A percentile compares a stretch with the other conserved stretches of the same genome.
phyloP scores from a whole-genome alignment of 805 yeast genomes.

The Brettanomyces anomalus region DNA sequence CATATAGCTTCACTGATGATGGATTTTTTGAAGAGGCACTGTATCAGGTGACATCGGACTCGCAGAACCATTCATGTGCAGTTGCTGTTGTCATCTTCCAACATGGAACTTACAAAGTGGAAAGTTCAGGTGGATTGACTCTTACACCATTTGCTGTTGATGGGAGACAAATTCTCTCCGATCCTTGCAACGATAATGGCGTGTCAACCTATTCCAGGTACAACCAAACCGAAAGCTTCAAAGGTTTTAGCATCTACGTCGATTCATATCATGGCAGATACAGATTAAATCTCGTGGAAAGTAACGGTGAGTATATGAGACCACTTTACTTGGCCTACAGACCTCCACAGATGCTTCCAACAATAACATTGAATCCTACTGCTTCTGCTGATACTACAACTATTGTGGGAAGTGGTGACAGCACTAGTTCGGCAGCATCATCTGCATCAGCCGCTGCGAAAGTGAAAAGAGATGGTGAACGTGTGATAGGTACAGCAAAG shows the following conservation, averaged over 20 bases:
- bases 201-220: constrained; percentile 63
- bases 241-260: constrained; percentile 47
- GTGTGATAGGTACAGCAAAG: constrained; percentile 8
- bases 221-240: constrained; percentile 53
- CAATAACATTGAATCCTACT: constrained; percentile 84
- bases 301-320: constrained; percentile 71
- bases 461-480: constrained; percentile 7
- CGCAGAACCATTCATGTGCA: constrained; percentile 74
- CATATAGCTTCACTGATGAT: constrained; percentile 87
- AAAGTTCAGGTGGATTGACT: constrained; percentile 55
- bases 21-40: constrained; percentile 87
- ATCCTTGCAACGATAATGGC: constrained; percentile 69
- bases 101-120: constrained; percentile 72
- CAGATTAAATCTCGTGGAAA: constrained; percentile 63
- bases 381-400: constrained; percentile 17
- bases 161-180: constrained; percentile 84
- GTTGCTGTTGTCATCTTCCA: constrained; percentile 75
- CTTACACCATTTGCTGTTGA: constrained; percentile 76
- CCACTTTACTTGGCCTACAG: constrained; percentile 87
- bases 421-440: constrained; percentile 16
- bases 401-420: constrained; percentile 12
- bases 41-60: constrained; percentile 67
- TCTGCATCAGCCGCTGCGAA: constrained; percentile 3
- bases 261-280: constrained; percentile 82
- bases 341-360: constrained; percentile 96